A percentile compares a stretch with the other conserved stretches of the same genome.
phyloP scores from a whole-genome alignment of 2,329 filamentous ascomycete genomes.

The Parasarocladium wereldwijsianum region DNA sequence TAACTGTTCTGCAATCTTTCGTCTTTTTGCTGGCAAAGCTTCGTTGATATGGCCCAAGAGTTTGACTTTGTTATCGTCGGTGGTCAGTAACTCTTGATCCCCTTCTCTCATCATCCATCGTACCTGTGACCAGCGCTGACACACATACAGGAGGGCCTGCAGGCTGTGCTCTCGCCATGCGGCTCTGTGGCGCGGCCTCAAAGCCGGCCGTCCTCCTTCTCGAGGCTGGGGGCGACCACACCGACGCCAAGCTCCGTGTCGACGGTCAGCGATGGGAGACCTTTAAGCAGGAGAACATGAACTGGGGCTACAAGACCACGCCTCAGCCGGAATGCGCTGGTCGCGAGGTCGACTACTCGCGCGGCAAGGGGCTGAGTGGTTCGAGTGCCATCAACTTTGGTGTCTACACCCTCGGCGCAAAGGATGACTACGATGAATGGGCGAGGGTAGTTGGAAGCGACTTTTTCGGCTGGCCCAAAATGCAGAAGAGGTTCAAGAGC shows the following conservation, averaged over 20 bases:
- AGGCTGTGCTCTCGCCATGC: conserved; percentile 38
- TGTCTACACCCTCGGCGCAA: conserved; percentile 37
- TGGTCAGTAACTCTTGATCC: no score
- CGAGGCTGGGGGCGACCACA: conserved; percentile 40
- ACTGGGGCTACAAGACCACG: conserved; percentile 35
- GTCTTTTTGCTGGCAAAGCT: no score
- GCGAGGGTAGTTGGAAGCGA: conserved; percentile 39
- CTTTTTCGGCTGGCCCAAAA: conserved; percentile 36
- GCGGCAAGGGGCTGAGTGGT: conserved; percentile 36
- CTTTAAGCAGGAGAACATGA: conserved; percentile 30
- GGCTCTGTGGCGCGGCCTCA: conserved; percentile 29
- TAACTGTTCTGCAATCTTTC: no score
- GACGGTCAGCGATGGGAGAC: conserved; percentile 41
- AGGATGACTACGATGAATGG: conserved; percentile 49
- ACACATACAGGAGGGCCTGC: conserved; percentile 46
- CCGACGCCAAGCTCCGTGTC: conserved; percentile 29
- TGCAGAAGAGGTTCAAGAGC: conserved; percentile 31
- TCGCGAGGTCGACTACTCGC: conserved; percentile 31
- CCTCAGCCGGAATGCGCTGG: conserved; percentile 27
- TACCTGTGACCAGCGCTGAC: no score
- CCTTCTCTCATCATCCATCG: no score
- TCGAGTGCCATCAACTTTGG: conserved; percentile 39
- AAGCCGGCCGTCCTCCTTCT: conserved; percentile 41
- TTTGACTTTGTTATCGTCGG: no score
- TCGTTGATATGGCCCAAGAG: no score